Evolutionary conservation across 2,329 filamentous ascomycete genomes (phyloP).

Genomic region (Fusarium albidum): DNA sequence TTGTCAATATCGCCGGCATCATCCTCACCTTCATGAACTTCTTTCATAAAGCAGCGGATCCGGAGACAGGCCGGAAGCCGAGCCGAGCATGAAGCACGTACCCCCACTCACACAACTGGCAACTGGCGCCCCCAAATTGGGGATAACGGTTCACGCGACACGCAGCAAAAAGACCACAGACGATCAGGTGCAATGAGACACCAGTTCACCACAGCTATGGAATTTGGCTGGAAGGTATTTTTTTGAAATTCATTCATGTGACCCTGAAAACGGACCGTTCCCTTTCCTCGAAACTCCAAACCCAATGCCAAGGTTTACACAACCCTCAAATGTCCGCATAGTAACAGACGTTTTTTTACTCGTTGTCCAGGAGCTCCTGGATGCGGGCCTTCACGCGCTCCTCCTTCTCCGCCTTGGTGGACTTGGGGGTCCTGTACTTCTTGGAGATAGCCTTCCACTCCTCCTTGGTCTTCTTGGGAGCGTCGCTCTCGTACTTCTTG

Average conservation of each 20-base stretch:
- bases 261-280: conserved; percentile 45
- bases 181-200: conserved; percentile 38
- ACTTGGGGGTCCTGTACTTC: conserved; percentile 84
- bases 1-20: no score
- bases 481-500: conserved; percentile 84
- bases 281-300: conserved; percentile 50
- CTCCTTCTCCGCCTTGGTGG: conserved; percentile 83
- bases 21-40: no score
- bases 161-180: conserved; percentile 18
- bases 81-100: no score
- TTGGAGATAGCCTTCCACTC: conserved; percentile 95
- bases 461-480: conserved; percentile 94
- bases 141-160: not conserved
- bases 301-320: conserved; percentile 46
- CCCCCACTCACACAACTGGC: no score
- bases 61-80: no score
- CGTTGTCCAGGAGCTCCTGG: conserved; percentile 73
- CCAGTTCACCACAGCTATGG: conserved; percentile 42
- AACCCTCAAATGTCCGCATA: conserved; percentile 41
- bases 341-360: conserved; percentile 45
- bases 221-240: conserved; percentile 45
- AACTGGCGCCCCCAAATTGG: no score
- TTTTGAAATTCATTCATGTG: conserved; percentile 48
- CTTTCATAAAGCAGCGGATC: no score
- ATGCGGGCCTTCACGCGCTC: conserved; percentile 91